A percentile compares a stretch with the other conserved stretches of the same genome.
Conservation (phyloP, 2,329 filamentous ascomycete genomes). For the Aureobasidium sp. region DNA sequence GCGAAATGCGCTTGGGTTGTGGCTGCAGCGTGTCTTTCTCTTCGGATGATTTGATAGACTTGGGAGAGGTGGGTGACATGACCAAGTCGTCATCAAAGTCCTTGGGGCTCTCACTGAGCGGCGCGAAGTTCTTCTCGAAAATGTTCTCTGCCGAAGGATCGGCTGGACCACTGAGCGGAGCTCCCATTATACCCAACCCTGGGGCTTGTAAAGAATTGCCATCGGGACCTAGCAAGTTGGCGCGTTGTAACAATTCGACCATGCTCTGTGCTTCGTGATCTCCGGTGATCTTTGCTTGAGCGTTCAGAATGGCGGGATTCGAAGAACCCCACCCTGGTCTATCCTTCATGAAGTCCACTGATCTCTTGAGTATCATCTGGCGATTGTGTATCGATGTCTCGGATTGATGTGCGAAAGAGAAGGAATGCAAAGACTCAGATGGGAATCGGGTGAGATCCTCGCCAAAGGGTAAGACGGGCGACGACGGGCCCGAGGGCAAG, state of each 20-base stretch:
- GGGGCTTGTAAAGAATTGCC: constrained; percentile 44
- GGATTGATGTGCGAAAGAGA: constrained; percentile 93
- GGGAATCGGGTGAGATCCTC: constrained; percentile 92
- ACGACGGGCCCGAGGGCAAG: constrained; percentile 56
- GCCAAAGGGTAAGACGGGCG: constrained; percentile 62
- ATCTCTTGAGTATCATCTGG: constrained; percentile 86
- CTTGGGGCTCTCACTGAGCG: constrained; percentile 37
- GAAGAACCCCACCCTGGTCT: constrained; percentile 73
- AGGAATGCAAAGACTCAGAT: constrained; percentile 92
- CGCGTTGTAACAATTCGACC: constrained; percentile 78
- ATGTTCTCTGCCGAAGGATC: constrained; percentile 66
- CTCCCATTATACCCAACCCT: constrained; percentile 41
- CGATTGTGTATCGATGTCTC: constrained; percentile 87
- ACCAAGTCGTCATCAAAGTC: constrained; percentile 1
- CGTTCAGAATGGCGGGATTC: constrained; percentile 69
- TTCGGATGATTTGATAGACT: background rate
- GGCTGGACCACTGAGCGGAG: constrained; percentile 75
- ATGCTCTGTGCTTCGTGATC: constrained; percentile 84
- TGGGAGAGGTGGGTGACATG: constrained; percentile 2
- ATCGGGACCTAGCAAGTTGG: constrained; percentile 67
- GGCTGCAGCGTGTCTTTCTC: constrained; percentile 1
- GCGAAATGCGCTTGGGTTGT: constrained; percentile 23
- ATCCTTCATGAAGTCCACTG: constrained; percentile 94
- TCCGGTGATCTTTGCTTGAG: constrained; percentile 73
- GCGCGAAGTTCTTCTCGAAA: constrained; percentile 74